phyloP scores from a whole-genome alignment of 495 filamentous ascomycete genomes.

The Choiromyces venosus region DNA sequence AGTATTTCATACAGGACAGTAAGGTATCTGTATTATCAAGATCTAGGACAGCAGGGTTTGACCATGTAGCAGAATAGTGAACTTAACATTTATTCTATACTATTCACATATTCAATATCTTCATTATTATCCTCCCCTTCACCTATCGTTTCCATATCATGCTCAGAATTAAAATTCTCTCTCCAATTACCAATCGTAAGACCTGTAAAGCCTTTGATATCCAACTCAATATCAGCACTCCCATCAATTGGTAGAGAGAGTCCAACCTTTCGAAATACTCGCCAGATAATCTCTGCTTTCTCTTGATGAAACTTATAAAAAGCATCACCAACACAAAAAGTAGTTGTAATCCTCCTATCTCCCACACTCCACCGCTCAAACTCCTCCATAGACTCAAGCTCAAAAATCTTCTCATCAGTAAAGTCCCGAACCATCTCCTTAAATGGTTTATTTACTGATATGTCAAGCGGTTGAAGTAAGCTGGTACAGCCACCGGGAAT shows the following conservation, averaged over 20 bases:
- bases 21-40: no score
- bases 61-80: no score
- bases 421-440: background rate
- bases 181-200: background rate
- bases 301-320: slow-evolving; percentile 7
- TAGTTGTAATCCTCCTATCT: background rate
- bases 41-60: no score
- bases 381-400: background rate
- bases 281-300: background rate
- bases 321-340: slow-evolving; percentile 11
- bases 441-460: no score
- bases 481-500: background rate
- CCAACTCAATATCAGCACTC: background rate
- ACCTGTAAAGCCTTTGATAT: background rate
- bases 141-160: background rate
- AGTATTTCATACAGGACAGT: no score
- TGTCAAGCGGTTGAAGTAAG: background rate
- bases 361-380: slow-evolving; percentile 5
- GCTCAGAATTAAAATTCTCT: background rate
- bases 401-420: slow-evolving; percentile 6
- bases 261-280: background rate
- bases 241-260: slow-evolving; percentile 1
- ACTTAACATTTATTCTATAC: no score
- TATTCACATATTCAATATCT: no score
- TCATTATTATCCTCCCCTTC: background rate